Conservation (phyloP, 2,329 filamentous ascomycete species). For the Corynespora cassiicola region DNA sequence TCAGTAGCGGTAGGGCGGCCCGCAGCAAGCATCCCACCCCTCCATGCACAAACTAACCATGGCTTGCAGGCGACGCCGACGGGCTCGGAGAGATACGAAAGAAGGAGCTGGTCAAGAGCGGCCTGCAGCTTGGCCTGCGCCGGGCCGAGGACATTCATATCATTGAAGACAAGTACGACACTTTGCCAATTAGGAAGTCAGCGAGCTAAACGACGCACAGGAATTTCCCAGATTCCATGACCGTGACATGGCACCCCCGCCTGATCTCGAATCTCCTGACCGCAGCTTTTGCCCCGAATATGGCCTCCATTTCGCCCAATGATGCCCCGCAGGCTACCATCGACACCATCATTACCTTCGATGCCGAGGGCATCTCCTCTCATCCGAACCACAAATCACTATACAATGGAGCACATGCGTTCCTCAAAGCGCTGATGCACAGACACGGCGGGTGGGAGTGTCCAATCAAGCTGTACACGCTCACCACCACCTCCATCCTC, state of each 20-base stretch:
- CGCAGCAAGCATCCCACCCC: background rate
- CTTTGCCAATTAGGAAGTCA: conserved; percentile 9
- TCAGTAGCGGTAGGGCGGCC: conserved; percentile 73
- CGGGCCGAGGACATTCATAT: conserved; percentile 81
- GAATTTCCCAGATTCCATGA: conserved; percentile 91
- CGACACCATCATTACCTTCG: conserved; percentile 90
- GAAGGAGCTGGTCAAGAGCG: conserved; percentile 83
- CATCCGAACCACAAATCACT: conserved; percentile 95
- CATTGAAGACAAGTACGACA: conserved; percentile 72
- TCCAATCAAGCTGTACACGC: conserved; percentile 85
- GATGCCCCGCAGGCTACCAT: conserved; percentile 64
- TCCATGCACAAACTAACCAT: conserved; percentile 9
- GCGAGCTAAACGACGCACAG: conserved; percentile 34
- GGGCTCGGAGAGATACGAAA: conserved; percentile 84
- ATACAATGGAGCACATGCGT: conserved; percentile 79
- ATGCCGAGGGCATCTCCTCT: conserved; percentile 78
- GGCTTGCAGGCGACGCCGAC: conserved; percentile 74
- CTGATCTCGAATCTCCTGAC: conserved; percentile 75
- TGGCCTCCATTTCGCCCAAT: conserved; percentile 51
- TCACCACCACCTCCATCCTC: conserved; percentile 72
- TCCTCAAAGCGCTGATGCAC: conserved; percentile 71
- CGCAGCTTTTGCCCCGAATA: conserved; percentile 74
- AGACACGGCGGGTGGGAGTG: conserved; percentile 69
- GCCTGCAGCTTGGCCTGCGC: conserved; percentile 75
- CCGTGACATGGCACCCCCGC: conserved; percentile 73